phyloP scores from a whole-genome alignment of 176 grass and related monocot genomes.

The Thalia dealbata region DNA sequence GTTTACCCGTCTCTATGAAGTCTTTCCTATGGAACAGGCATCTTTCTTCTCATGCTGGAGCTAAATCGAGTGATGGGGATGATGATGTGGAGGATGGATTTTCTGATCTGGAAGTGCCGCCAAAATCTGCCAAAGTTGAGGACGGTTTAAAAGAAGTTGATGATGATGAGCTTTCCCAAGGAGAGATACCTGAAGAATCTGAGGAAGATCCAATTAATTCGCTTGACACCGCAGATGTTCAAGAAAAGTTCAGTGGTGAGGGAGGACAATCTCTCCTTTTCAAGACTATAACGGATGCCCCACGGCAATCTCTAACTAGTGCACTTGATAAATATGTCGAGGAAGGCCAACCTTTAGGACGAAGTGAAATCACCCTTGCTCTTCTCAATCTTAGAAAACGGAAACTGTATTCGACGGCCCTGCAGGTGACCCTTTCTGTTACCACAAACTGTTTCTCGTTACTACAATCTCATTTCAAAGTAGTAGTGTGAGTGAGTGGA shows the following conservation, averaged over 20 bases:
- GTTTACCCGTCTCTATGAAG: constrained; percentile 15
- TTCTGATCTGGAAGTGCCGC: constrained; percentile 61
- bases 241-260: constrained; percentile 25
- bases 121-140: constrained; percentile 23
- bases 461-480: too few relatives aligned
- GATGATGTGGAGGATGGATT: constrained; percentile 60
- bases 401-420: constrained; percentile 5
- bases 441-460: neutral
- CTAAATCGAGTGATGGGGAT: constrained; percentile 41
- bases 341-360: constrained; percentile 17
- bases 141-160: constrained; percentile 4
- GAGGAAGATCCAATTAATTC: constrained; percentile 34
- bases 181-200: constrained; percentile 31
- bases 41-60: constrained; percentile 53
- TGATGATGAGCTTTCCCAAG: constrained; percentile 21
- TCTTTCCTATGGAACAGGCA: constrained; percentile 27
- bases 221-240: constrained; percentile 24
- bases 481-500: too few relatives aligned
- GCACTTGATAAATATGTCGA: constrained; percentile 35
- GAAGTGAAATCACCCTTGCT: neutral
- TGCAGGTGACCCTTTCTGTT: constrained; percentile 7
- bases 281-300: constrained; percentile 27
- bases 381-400: constrained; percentile 12
- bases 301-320: constrained; percentile 14
- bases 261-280: constrained; percentile 29